Percentiles rank a stretch among this genome's conserved stretches.
Evolutionary conservation across 257 asterid genomes (phyloP).

Genomic region (Oldenlandia corymbosa): DNA sequence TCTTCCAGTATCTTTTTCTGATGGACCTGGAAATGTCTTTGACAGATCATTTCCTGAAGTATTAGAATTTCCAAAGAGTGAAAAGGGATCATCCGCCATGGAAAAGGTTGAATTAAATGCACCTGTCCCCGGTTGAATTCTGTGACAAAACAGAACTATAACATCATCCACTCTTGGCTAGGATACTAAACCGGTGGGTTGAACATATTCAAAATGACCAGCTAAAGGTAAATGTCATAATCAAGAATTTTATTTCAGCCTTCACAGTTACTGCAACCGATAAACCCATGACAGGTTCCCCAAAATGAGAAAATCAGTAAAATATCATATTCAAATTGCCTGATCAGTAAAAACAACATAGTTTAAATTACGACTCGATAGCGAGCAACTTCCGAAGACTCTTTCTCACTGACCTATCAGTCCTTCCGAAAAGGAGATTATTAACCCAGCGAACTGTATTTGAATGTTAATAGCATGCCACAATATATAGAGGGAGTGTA

Average conservation of each 20-base stretch:
- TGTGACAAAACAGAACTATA: constrained; percentile 22
- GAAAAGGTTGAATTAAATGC: constrained; percentile 38
- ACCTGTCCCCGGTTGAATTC: constrained; percentile 26
- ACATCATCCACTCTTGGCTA: background rate
- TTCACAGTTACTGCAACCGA: background rate
- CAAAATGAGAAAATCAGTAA: background rate
- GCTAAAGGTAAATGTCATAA: background rate
- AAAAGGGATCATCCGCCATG: constrained; percentile 53
- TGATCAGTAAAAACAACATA: background rate
- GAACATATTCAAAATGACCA: background rate
- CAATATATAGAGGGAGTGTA: background rate
- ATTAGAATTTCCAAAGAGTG: constrained; percentile 42
- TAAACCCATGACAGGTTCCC: background rate
- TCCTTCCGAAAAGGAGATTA: too few species aligned
- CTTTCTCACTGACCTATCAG: too few species aligned
- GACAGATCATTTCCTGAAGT: constrained; percentile 31
- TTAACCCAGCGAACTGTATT: too few species aligned
- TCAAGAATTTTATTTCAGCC: background rate
- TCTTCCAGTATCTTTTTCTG: constrained; percentile 27
- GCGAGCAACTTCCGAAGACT: background rate
- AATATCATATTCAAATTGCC: background rate
- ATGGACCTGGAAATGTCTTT: constrained; percentile 43
- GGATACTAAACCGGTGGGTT: background rate
- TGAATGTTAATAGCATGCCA: too few species aligned
- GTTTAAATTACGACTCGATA: background rate